phyloP scores from a whole-genome alignment of 75 land plant genomes.

The Cunninghamia lanceolata region DNA sequence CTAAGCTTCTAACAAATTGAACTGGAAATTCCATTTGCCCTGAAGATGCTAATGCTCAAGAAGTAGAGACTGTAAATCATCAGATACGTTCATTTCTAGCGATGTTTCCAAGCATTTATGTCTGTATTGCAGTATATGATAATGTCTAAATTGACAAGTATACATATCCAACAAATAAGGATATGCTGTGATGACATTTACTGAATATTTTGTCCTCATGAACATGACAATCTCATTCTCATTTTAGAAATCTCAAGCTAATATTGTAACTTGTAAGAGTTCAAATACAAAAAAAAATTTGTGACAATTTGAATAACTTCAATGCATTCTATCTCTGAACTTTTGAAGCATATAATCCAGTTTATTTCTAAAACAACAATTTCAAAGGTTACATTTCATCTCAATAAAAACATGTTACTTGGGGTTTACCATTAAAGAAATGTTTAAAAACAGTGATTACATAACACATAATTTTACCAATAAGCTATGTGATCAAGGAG shows the following conservation, averaged over 20 bases:
- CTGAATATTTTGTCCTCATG: neutral
- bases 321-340: neutral
- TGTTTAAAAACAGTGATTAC: neutral
- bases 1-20: neutral
- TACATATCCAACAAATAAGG: neutral
- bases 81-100: neutral
- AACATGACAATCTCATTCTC: neutral
- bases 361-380: too few relatives aligned
- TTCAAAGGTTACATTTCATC: neutral
- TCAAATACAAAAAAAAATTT: neutral
- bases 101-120: neutral
- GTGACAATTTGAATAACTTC: neutral
- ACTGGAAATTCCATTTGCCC: neutral
- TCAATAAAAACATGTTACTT: too few relatives aligned
- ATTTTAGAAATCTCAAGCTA: neutral
- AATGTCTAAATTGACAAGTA: neutral
- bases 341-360: neutral
- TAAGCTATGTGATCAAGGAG: too few relatives aligned
- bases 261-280: neutral
- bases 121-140: neutral
- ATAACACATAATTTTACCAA: too few relatives aligned
- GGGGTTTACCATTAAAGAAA: neutral
- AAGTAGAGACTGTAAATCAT: neutral
- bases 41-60: neutral
- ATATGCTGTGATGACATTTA: neutral